phyloP scores from a whole-genome alignment of 2,329 filamentous ascomycete genomes.

The Fusarium liriodendri region DNA sequence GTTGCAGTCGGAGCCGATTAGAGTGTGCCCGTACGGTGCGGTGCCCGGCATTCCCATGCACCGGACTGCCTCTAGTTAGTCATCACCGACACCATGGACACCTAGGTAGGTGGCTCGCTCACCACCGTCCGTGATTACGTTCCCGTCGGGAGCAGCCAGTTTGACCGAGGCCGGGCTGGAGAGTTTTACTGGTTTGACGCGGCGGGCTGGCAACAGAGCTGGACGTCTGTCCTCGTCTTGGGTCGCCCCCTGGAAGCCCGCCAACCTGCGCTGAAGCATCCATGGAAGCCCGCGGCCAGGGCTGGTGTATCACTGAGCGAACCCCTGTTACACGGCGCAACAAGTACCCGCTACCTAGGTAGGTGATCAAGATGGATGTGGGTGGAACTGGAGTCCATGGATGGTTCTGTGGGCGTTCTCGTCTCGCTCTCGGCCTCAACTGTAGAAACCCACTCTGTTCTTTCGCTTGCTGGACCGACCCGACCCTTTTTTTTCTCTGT shows the following conservation, averaged over 20 bases:
- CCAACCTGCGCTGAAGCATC: background rate
- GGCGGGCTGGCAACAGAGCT: slow-evolving; percentile 2
- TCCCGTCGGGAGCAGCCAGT: background rate
- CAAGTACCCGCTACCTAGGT: background rate
- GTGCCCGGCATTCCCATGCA: slow-evolving; percentile 9
- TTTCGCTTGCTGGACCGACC: background rate
- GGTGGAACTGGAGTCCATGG: background rate
- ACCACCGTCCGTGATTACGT: background rate
- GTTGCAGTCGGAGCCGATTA: slow-evolving; percentile 28
- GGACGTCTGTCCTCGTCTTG: background rate
- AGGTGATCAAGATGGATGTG: slow-evolving; percentile 1
- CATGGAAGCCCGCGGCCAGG: background rate
- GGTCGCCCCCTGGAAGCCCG: background rate
- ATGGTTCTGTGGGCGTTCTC: background rate
- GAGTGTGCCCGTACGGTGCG: slow-evolving; percentile 18
- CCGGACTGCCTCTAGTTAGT: slow-evolving; percentile 15
- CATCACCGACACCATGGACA: slow-evolving; percentile 4
- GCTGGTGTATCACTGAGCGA: background rate
- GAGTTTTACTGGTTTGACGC: background rate
- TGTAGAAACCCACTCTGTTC: background rate
- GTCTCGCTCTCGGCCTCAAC: background rate
- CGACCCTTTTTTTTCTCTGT: background rate
- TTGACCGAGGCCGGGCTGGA: background rate
- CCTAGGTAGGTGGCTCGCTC: background rate
- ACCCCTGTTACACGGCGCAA: background rate